phyloP scores from a whole-genome alignment of 257 asterid species.

The Nicotiana undulata region DNA sequence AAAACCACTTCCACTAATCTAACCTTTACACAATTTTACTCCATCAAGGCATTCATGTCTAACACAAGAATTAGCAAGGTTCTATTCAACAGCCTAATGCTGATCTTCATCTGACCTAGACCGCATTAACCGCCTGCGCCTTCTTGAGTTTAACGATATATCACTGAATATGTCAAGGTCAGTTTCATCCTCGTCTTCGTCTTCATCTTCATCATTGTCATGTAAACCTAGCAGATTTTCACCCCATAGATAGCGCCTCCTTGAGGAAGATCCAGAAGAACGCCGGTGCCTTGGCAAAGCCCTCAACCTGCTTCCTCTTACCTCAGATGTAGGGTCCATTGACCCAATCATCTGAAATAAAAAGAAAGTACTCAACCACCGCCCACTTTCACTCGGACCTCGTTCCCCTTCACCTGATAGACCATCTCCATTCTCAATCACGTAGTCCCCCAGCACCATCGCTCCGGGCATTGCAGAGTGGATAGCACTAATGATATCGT shows the following conservation, averaged over 20 bases:
- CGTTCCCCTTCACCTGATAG: constrained; percentile 29
- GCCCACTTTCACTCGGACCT: constrained; percentile 35
- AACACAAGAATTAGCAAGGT: no score
- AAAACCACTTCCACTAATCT: no score
- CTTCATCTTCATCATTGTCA: constrained; percentile 19
- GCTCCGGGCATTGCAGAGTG: constrained; percentile 89
- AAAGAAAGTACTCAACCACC: constrained; percentile 66
- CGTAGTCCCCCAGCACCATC: constrained; percentile 74
- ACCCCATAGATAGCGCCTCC: constrained; percentile 77
- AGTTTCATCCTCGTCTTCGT: not conserved
- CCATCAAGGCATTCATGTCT: no score
- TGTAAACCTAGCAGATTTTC: constrained; percentile 61
- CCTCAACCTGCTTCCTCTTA: constrained; percentile 61
- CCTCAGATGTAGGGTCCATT: constrained; percentile 39
- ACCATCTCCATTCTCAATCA: constrained; percentile 60
- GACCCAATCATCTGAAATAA: constrained; percentile 85
- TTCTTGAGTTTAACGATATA: constrained; percentile 25
- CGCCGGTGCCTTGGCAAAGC: constrained; percentile 56
- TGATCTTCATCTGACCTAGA: constrained; percentile 36
- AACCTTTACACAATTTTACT: no score
- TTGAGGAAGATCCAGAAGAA: constrained; percentile 36
- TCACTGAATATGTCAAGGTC: constrained; percentile 27
- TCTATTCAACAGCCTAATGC: constrained; percentile 4
- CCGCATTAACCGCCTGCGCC: constrained; percentile 56
- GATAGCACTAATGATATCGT: constrained; percentile 70